Evolutionary conservation across 2,329 filamentous ascomycete species (phyloP).

Genomic region (Arthrobotrys sinensis): DNA sequence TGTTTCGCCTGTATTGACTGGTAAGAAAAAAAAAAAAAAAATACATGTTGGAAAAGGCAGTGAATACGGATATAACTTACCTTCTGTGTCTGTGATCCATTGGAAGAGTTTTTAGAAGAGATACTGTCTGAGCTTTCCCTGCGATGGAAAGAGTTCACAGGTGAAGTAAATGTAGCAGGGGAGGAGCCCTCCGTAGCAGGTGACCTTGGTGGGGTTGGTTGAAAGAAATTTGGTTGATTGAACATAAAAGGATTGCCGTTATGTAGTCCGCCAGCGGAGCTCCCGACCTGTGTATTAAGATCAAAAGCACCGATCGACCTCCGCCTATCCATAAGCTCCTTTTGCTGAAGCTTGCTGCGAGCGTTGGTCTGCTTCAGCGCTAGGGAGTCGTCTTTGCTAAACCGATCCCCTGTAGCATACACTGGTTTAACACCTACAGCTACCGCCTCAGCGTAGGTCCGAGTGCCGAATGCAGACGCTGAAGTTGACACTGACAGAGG

Average conservation of each 20-base stretch:
- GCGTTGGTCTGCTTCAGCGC: slow-evolving; percentile 42
- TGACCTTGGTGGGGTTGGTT: slow-evolving; percentile 55
- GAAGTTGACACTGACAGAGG: slow-evolving; percentile 65
- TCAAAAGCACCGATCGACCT: slow-evolving; percentile 64
- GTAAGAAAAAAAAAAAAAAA: slow-evolving; percentile 7
- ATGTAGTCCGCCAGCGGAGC: slow-evolving; percentile 55
- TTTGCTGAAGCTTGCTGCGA: slow-evolving; percentile 51
- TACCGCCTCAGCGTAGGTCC: slow-evolving; percentile 73
- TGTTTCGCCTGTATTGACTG: slow-evolving; percentile 30
- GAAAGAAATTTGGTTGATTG: slow-evolving; percentile 58
- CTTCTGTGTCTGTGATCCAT: slow-evolving; percentile 52
- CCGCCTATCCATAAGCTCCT: slow-evolving; percentile 63
- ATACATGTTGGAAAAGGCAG: neutral
- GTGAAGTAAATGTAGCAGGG: slow-evolving; percentile 53
- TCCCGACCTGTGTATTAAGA: slow-evolving; percentile 57
- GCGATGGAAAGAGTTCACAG: slow-evolving; percentile 48
- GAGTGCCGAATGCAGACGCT: slow-evolving; percentile 72
- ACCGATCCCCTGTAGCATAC: slow-evolving; percentile 51
- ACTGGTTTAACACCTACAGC: slow-evolving; percentile 63
- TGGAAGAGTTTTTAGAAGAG: slow-evolving; percentile 56
- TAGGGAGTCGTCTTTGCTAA: slow-evolving; percentile 62
- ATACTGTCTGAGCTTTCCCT: slow-evolving; percentile 54
- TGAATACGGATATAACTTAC: neutral
- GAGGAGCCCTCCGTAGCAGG: slow-evolving; percentile 56
- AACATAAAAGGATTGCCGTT: slow-evolving; percentile 60